phyloP scores from a whole-genome alignment of 495 filamentous ascomycete genomes.

The Chaetomidium leptoderma region DNA sequence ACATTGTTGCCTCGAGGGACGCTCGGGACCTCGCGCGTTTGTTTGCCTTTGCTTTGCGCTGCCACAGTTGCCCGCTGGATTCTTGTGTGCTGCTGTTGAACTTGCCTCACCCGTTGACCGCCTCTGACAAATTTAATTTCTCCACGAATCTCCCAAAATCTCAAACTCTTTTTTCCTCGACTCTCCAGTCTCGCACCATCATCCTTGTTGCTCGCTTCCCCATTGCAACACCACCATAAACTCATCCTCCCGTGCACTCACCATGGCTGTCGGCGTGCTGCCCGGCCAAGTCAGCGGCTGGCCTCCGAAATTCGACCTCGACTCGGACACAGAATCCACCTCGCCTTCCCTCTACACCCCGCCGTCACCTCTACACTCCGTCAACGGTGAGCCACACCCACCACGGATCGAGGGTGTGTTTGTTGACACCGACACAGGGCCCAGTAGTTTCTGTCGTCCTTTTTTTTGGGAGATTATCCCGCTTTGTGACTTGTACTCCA shows the following conservation, averaged over 20 bases:
- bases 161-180: neutral
- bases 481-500: constrained; percentile 21
- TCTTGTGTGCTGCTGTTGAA: too few species aligned
- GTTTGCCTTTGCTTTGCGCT: too few species aligned
- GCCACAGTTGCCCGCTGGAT: too few species aligned
- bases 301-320: neutral
- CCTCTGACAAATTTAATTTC: neutral
- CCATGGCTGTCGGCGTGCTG: constrained; percentile 10
- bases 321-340: neutral
- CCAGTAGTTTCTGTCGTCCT: constrained; percentile 6
- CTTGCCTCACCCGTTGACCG: neutral
- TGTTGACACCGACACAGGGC: neutral
- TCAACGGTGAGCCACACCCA: neutral
- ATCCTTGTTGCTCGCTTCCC: neutral
- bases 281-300: constrained; percentile 1
- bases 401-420: too few species aligned
- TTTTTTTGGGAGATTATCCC: constrained; percentile 22
- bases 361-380: neutral
- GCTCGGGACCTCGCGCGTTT: too few species aligned
- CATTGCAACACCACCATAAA: neutral
- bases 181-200: neutral
- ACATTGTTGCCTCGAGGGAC: constrained; percentile 1
- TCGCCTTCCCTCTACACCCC: neutral
- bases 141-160: neutral
- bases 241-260: neutral